Conservation (phyloP, 345 rosid genomes). For the Populus tremula region DNA sequence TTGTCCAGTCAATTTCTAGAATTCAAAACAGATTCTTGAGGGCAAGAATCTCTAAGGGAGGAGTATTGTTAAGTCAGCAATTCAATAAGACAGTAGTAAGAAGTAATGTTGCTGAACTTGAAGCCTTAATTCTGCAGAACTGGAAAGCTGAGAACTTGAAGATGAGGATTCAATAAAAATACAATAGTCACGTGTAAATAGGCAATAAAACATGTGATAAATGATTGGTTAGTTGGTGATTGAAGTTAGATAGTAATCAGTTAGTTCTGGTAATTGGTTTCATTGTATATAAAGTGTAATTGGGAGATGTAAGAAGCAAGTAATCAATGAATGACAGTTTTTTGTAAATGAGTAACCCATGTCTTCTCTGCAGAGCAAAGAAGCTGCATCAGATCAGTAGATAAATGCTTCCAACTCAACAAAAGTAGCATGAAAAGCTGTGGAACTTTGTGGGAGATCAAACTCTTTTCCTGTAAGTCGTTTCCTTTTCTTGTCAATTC, state of each 20-base stretch:
- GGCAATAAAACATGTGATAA: not conserved
- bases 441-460: not conserved
- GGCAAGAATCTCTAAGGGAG: too few species aligned
- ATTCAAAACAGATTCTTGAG: too few species aligned
- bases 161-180: not conserved
- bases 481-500: not conserved
- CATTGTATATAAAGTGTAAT: not conserved
- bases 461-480: not conserved
- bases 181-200: not conserved
- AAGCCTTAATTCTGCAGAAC: not conserved
- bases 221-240: not conserved
- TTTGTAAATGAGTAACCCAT: not conserved
- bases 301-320: too few species aligned
- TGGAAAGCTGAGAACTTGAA: not conserved
- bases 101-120: not conserved
- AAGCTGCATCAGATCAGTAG: not conserved
- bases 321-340: too few species aligned
- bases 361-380: not conserved
- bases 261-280: not conserved
- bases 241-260: not conserved
- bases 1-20: too few species aligned
- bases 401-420: not conserved
- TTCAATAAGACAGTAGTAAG: not conserved
- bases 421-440: not conserved
- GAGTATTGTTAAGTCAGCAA: not conserved